Base-by-base conservation (phyloP, 2,329 filamentous ascomycete genomes). In the Hirsutella rhossiliensis region DNA sequence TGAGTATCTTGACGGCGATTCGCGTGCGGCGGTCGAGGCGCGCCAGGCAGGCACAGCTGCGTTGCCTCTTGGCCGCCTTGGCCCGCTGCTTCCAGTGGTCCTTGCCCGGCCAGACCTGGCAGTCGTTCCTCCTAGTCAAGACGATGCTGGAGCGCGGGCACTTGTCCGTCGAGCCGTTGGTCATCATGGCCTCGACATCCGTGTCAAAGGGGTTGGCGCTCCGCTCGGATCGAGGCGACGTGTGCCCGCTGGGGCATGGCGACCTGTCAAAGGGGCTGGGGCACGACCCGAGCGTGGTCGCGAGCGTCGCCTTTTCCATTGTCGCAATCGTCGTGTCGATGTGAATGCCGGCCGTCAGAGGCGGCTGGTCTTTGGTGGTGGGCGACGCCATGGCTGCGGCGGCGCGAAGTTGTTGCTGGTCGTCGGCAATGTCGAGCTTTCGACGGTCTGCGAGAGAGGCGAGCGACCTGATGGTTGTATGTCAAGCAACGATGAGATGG, bases 41-140 rank as follows among this genome's bases (percentile, higher is more conserved):
- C 38, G 72, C 70, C 61, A 80, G 63, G 48, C 68, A 75, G 44
- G 68, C 68, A 58, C 75, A 78, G 44, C 64, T 68, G 48, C 65
- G 61, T 47, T 68, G 71, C 50, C 65, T 65, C 63, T 76, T 76
- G 47, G 72, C 72, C 11, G 66, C 69, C 60, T 73, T 74, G 48
- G 74, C 73, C 64, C 77, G 76, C 47, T 69, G 65, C 58, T 72
- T 75, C 75, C 77, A 79, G 55, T 78, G 70, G 20, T 71, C 67
- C 54, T 76, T 70, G 45, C 72, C 71, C 5, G 77, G 77, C 77
- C 77, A 81, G 17, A 78, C 73, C 38, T 71, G 65, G 52, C 69
- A 72, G 47, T 80, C 73, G 42, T 56, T 61, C 47, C 66, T 66
- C 43, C 67, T 51, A 18, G 51, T 48, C 27, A 55, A 43, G 8